Conservation (phyloP, 2,329 filamentous ascomycete species). For the Colletotrichum graminicola region DNA sequence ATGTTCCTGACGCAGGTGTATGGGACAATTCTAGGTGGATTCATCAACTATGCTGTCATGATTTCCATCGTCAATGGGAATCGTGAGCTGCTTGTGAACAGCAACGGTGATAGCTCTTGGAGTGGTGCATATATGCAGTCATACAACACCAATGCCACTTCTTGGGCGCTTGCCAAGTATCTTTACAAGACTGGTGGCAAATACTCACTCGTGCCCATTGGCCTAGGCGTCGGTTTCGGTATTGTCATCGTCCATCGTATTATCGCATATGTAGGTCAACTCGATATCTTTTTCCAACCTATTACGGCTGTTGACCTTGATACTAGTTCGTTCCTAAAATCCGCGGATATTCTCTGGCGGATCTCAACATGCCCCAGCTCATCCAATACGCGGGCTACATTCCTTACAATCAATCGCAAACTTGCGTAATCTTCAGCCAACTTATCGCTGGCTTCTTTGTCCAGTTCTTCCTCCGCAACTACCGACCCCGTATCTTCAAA, state of each 20-base stretch:
- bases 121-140: constrained; percentile 64
- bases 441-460: constrained; percentile 60
- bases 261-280: constrained; percentile 53
- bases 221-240: constrained; percentile 61
- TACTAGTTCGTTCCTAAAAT: constrained; percentile 61
- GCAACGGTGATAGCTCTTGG: constrained; percentile 64
- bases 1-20: constrained; percentile 70
- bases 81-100: constrained; percentile 59
- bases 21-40: constrained; percentile 65
- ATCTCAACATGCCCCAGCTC: constrained; percentile 66
- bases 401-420: constrained; percentile 67
- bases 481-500: constrained; percentile 63
- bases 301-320: background rate
- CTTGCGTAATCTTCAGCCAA: constrained; percentile 65
- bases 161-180: constrained; percentile 65
- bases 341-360: constrained; percentile 53
- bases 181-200: constrained; percentile 60
- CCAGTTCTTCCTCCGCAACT: constrained; percentile 66
- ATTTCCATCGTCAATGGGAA: constrained; percentile 63
- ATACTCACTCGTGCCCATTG: constrained; percentile 64
- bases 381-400: constrained; percentile 67
- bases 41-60: constrained; percentile 69
- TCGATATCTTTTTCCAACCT: background rate
- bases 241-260: constrained; percentile 60
- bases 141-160: constrained; percentile 61